Percentiles rank a stretch among this genome's conserved stretches.
phyloP scores from a whole-genome alignment of 2,329 filamentous ascomycete species.

The Xylaria sp. region DNA sequence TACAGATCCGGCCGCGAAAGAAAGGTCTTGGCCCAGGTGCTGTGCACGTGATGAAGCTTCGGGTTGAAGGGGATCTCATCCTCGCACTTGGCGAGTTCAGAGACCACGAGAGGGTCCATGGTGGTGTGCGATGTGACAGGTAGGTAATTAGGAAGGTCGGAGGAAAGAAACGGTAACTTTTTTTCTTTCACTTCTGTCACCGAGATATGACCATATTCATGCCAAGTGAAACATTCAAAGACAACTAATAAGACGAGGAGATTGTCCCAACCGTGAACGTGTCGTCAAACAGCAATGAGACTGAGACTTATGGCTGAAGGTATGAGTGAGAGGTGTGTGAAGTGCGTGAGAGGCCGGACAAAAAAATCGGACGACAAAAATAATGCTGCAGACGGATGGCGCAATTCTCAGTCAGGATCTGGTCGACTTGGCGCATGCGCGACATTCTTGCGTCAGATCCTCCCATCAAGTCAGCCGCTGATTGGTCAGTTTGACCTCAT shows the following conservation, averaged over 20 bases:
- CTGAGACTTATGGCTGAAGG: not conserved
- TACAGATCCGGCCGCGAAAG: conserved; percentile 85
- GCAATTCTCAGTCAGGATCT: not conserved
- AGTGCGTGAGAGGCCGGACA: not conserved
- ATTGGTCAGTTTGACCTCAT: conserved; percentile 11
- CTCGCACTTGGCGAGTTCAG: conserved; percentile 25
- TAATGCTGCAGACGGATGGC: conserved; percentile 3
- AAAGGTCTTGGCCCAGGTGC: conserved; percentile 94
- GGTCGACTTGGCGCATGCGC: conserved; percentile 11
- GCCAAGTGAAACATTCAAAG: not conserved
- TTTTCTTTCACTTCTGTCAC: not conserved
- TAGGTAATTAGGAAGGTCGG: not conserved
- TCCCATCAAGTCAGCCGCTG: not conserved
- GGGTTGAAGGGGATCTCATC: conserved; percentile 67
- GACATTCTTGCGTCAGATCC: conserved; percentile 11
- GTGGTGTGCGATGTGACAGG: not conserved
- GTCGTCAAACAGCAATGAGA: not conserved
- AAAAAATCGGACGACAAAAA: not conserved
- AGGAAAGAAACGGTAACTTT: not conserved
- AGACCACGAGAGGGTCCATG: conserved; percentile 28
- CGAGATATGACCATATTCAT: not conserved
- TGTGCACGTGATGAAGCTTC: conserved; percentile 65
- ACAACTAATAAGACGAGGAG: not conserved
- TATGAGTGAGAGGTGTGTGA: not conserved
- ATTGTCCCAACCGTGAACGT: not conserved